Evolutionary conservation across 768 basidiomycete genomes (phyloP), one percentile per base, ranked within the genome.

Genomic region (Agrocybe pediades): DNA sequence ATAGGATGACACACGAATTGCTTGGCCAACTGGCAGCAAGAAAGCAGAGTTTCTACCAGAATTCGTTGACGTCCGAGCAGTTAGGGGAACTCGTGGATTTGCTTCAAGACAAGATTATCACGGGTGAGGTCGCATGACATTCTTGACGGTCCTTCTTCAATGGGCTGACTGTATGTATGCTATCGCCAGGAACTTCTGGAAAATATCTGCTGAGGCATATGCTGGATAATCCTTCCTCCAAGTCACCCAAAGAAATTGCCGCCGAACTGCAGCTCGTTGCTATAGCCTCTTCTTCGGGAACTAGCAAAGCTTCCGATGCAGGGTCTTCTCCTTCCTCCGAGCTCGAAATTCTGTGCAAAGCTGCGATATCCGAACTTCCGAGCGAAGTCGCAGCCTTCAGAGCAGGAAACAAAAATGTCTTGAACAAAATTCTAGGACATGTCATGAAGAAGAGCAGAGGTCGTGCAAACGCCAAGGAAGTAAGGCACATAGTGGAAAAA

Each of bases 1-100:
- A 11, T 63, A 96, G 95, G 94, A 82, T 98, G 71, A 85, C 85
- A 2, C 91, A 98, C 54, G 92, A 95, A 55, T 77, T 97, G 0
- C 72, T 95, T 2, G 93, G 93, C 0, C 87, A 89, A 58, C 77
- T 98, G 2, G 73, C 86, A 1, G 76, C 78, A 2, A 72, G 77
- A 25, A 79, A 82, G 39, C 74, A 80, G 42, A 75, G 77, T 17
- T 79, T 83, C 29, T 84, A 67, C 30, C 74, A 83, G 7, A 87
- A 87, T 49, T 76, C 85, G 0, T 62, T 97, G 9, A 76, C 86
- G 5, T 70, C 77, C 0, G 69, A 65, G 9, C 86, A 90, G 61
- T 74, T 99, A 69, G 87, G 90, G 6, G 81, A 86, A 51, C 69
- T 99, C 33, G 78, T 98, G 33, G 87, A 90, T 58, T 71, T 95